Base-by-base conservation (phyloP, 2,329 filamentous ascomycete species). In the Paramyrothecium sp. region DNA sequence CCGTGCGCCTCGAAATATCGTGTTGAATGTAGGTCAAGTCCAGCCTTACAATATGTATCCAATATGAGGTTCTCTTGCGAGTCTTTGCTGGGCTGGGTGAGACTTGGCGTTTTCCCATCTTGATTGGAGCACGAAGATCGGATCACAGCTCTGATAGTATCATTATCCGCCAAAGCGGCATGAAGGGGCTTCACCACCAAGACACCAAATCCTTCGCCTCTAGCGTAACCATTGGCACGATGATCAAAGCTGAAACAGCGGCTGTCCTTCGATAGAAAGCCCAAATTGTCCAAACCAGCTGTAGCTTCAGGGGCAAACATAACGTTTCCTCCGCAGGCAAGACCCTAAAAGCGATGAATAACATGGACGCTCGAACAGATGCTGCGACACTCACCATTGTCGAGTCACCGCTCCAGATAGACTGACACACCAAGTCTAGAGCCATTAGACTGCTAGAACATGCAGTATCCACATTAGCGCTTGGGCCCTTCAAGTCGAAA, bases 191-290 rank as follows among this genome's bases (percentile, higher is more conserved):
- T 94, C 51, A 94, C 77, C 26, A 93, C 80, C 54, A 93, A 81
- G 0, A 87, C 88, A 8, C 87, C 89, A 61, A 88, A 88, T 33
- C 85, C 86, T 65, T 94, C 90, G 57, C 86, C 89, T 71, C 90
- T 86, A 75, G 90, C 93, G 73, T 93, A 92, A 2, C 90, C 90
- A 73, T 92, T 89, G 3, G 90, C 90, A 51, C 83, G 85, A 62
- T 91, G 87, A 70, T 92, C 49, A 51, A 51, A 51, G 21, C 20
- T 17, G 19, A 16, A 23, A 3, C 21, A 56, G 50, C 48, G n/a
- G 56, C 22, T 19, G 7, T 51, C 49, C 23, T 21, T 44, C 7
- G 4, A 7, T 16, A 19, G 38, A 7, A 19, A 44, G n/a, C n/a
- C n/a, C 4, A 19, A 5, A 44, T 44, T 44, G 13, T 44, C 38